Percentiles rank a stretch among this genome's conserved stretches.
Evolutionary conservation across 768 basidiomycete species (phyloP).

Genomic region (Leccinellum albellum): DNA sequence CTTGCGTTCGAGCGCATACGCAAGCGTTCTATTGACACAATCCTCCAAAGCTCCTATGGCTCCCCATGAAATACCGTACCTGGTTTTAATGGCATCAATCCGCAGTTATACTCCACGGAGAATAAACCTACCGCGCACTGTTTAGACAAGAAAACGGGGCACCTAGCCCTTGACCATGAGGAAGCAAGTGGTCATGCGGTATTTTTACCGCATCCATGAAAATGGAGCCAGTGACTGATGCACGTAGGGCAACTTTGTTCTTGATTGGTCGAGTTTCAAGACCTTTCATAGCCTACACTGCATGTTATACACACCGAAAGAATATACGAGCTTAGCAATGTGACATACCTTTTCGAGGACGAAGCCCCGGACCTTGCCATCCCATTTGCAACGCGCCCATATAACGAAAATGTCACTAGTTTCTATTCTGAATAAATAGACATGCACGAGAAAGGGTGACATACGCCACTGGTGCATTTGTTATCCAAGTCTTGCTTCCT

Average conservation of each 20-base stretch:
- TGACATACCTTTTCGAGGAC: slow-evolving; percentile 75
- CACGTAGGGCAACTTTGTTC: slow-evolving; percentile 89
- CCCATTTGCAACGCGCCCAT: slow-evolving; percentile 96
- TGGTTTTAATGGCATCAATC: slow-evolving; percentile 17
- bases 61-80: slow-evolving; percentile 91
- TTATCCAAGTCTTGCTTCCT: slow-evolving; percentile 98
- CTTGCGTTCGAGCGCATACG: slow-evolving; percentile 83
- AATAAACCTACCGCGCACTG: slow-evolving; percentile 58
- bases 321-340: background rate
- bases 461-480: slow-evolving; percentile 88
- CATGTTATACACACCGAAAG: background rate
- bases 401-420: slow-evolving; percentile 82
- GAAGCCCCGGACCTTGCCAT: slow-evolving; percentile 85
- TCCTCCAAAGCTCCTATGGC: slow-evolving; percentile 95
- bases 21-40: slow-evolving; percentile 71
- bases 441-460: slow-evolving; percentile 24
- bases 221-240: slow-evolving; percentile 78
- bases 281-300: slow-evolving; percentile 70
- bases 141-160: slow-evolving; percentile 93
- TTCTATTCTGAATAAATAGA: slow-evolving; percentile 7
- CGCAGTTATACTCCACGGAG: background rate
- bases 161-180: slow-evolving; percentile 70
- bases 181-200: slow-evolving; percentile 70
- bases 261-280: slow-evolving; percentile 84
- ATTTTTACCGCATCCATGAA: slow-evolving; percentile 91